phyloP scores from a whole-genome alignment of 2,329 filamentous ascomycete species.

The Colletotrichum lentis region DNA sequence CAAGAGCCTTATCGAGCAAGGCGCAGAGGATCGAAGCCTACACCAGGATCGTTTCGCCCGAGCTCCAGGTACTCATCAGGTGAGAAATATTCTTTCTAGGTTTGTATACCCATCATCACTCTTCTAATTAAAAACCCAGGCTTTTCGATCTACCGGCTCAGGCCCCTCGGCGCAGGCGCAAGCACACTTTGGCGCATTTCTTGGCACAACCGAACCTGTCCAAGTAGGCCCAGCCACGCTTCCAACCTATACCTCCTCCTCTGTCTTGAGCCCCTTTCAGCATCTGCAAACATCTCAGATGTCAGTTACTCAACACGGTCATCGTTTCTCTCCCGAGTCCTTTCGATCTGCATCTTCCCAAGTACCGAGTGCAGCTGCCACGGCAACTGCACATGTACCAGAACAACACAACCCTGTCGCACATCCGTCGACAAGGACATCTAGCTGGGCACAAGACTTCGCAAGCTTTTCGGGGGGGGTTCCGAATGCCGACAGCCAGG shows the following conservation, averaged over 20 bases:
- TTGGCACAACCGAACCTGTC: slow-evolving; percentile 40
- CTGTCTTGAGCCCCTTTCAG: not conserved
- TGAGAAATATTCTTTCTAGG: not conserved
- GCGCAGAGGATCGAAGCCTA: slow-evolving; percentile 52
- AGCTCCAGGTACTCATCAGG: slow-evolving; percentile 5
- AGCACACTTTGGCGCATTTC: slow-evolving; percentile 49
- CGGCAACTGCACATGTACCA: too few relatives aligned
- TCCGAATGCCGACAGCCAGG: not conserved
- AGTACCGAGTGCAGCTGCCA: not conserved
- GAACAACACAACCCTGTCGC: not conserved
- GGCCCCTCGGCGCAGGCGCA: slow-evolving; percentile 40
- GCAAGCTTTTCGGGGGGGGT: slow-evolving; percentile 1
- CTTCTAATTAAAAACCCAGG: slow-evolving; percentile 9
- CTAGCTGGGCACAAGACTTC: slow-evolving; percentile 36
- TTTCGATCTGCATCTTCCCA: not conserved
- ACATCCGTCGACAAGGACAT: not conserved
- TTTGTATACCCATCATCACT: not conserved
- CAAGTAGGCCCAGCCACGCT: not conserved
- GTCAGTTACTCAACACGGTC: not conserved
- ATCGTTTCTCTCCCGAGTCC: not conserved
- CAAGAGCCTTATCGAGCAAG: slow-evolving; percentile 54
- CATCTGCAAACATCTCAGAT: not conserved
- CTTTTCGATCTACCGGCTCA: slow-evolving; percentile 19
- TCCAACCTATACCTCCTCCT: not conserved
- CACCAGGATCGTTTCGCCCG: slow-evolving; percentile 52